phyloP scores from a whole-genome alignment of 768 basidiomycete species.

The Amanita rubescens region DNA sequence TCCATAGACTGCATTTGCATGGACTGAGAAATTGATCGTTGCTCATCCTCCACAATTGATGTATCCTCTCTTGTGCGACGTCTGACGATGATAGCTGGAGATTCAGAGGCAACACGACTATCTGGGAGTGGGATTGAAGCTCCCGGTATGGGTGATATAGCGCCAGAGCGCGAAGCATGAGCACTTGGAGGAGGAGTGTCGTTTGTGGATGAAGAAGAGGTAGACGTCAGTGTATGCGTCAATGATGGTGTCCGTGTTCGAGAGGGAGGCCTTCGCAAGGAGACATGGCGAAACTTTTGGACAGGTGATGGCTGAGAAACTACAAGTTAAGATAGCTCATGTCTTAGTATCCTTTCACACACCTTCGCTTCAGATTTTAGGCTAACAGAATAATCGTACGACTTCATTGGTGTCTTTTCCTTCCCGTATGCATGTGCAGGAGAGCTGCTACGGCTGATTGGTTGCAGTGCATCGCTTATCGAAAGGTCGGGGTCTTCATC shows the following conservation, averaged over 20 bases:
- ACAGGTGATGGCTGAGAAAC: constrained; percentile 49
- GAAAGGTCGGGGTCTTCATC: constrained; percentile 42
- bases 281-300: constrained; percentile 58
- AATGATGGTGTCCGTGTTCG: constrained; percentile 62
- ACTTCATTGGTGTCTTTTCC: constrained; percentile 42
- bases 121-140: constrained; percentile 40
- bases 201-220: constrained; percentile 50
- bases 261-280: constrained; percentile 42
- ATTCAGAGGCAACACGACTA: constrained; percentile 36
- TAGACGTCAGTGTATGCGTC: constrained; percentile 52
- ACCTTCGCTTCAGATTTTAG: constrained; percentile 59
- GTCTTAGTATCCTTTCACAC: constrained; percentile 14
- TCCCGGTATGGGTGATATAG: constrained; percentile 42
- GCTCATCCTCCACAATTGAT: constrained; percentile 16
- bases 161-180: constrained; percentile 29
- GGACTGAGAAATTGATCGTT: constrained; percentile 25
- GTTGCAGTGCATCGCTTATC: constrained; percentile 48
- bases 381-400: constrained; percentile 51
- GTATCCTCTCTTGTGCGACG: constrained; percentile 18
- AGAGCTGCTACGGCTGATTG: constrained; percentile 48
- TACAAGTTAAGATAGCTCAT: neutral
- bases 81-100: constrained; percentile 34
- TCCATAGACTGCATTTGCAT: constrained; percentile 40
- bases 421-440: constrained; percentile 36
- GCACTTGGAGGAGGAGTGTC: constrained; percentile 60